Base-by-base conservation (phyloP, 139 green algal genomes). In the Raphidocelis subcapitata region DNA sequence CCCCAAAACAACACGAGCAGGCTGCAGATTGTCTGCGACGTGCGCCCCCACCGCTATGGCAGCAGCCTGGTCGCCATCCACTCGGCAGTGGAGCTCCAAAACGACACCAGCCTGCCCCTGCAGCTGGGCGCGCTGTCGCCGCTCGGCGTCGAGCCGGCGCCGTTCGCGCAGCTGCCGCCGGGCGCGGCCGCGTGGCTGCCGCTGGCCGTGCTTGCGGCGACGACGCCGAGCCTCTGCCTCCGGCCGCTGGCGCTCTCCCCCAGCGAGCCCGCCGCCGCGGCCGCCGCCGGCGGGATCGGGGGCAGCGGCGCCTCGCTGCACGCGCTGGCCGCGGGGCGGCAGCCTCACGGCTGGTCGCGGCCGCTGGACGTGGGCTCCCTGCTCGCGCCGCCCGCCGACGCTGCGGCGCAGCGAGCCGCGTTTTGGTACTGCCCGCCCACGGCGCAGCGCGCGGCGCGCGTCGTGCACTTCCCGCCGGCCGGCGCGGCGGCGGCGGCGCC, bases 61-160 rank as follows among this genome's bases (percentile, higher is more conserved):
- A 80, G 79, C 31, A 68, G 75, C 29, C 81, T 70, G 0, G 32
- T 91, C 14, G 67, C 65, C 0, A 28, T 90, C 16, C 83, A 89
- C 62, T 84, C 74, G 4, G 80, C 77, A 3, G 73, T 92, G 47
- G 63, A 81, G 57, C 65, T 91, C 23, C 46, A 74, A 32, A 92
- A 92, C 75, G 47, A 41, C 26, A 87, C 67, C 18, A 57, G 54
- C 5, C 35, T 84, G 23, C 44, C 62, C 21, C 67, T 92, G 44
- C 73, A 79, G 16, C 31, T 87, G 2, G 86, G 87, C 3, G 62
- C 73, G 29, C 73, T 62, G 28, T 65, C 51, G 0, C 35, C 65
- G 4, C 28, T 69, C 31, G 78, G 67, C 0, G 35, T 61, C 41
- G 73, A 75, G 65, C 62, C 79, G 3, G 29, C 61, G 32, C 21